Conservation (phyloP, 495 filamentous ascomycete genomes). For the Lasiosphaeria ovina region DNA sequence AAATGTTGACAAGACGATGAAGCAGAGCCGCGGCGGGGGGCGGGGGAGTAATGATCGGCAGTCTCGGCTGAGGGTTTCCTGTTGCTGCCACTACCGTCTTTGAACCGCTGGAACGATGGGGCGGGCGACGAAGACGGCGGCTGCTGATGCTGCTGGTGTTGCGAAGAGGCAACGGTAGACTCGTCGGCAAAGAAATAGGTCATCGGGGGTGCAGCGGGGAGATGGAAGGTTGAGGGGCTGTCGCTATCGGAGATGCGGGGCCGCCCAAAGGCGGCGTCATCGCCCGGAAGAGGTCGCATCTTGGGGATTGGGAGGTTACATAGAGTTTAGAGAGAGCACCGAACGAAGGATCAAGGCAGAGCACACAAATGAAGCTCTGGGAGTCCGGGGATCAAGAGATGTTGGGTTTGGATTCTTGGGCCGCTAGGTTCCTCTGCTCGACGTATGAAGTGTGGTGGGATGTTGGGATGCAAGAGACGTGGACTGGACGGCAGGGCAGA, state of each 20-base stretch:
- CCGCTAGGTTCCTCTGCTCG: too few relatives aligned
- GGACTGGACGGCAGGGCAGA: too few relatives aligned
- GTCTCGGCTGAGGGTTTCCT: background rate
- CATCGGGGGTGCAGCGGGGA: slow-evolving; percentile 45
- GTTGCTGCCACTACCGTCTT: slow-evolving; percentile 27
- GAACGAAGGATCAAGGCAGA: background rate
- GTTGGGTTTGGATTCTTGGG: background rate
- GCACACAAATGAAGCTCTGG: background rate
- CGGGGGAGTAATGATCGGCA: too few relatives aligned
- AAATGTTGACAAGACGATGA: background rate
- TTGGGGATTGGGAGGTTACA: slow-evolving; percentile 9
- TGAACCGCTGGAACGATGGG: slow-evolving; percentile 24
- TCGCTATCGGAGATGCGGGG: slow-evolving; percentile 28
- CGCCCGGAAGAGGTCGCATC: slow-evolving; percentile 29
- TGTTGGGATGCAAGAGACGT: too few relatives aligned
- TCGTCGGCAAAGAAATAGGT: slow-evolving; percentile 57
- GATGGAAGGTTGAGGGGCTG: slow-evolving; percentile 24
- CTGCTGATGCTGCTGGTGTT: slow-evolving; percentile 17
- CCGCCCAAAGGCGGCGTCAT: slow-evolving; percentile 27
- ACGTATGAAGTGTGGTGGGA: too few relatives aligned
- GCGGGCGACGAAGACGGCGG: slow-evolving; percentile 16
- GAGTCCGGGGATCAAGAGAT: background rate
- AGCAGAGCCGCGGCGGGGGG: too few relatives aligned
- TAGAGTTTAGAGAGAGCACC: background rate
- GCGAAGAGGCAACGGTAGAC: slow-evolving; percentile 46